Base-by-base conservation (phyloP, 352 stramenopile species). In the Elongisporangium anandrum region DNA sequence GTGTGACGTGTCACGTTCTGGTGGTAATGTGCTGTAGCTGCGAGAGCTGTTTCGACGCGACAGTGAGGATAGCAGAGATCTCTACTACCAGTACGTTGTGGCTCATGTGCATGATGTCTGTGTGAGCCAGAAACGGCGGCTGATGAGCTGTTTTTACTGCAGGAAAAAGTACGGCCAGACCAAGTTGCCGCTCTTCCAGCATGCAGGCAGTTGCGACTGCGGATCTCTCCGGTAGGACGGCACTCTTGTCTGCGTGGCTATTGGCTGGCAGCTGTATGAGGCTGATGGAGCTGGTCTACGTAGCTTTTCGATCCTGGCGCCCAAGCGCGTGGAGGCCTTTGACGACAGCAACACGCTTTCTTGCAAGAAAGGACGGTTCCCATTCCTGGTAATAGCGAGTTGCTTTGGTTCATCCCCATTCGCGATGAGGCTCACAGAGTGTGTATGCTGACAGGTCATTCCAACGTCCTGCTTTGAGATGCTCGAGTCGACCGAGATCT, bases 261-360 rank as follows among this genome's bases (percentile, higher is more conserved):
- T 8, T 41, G 29, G 38, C n/a, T 0, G 9, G 50, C 2, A 13
- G 2, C 16, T 48, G 52, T 26, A 47, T 21, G 23, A 26, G n/a
- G 3, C 55, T 64, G 50, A 69, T 54, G 52, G 52, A 50, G 54
- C 19, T 24, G 12, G 6, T 63, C 6, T 22, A 52, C 34, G 19
- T 64, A 92, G 83, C 61, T 92, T 93, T 61, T 74, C 88, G 59
- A 61, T 92, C 15, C 62, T 93, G 16, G 84, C 84, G 4, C 81
- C 84, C 3, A 90, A 87, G 65, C 72, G 73, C 41, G 76, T 90
- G n/a, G 83, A 90, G 17, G 84, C 81, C 3, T 93, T 90, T 52
- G 84, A 93, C 58, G 84, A 93, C 56, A 92, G 81, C 72, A 91
- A 92, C 57, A 77, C 79, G 49, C 70, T 92, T 24, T 87, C 84